Evolutionary conservation across 768 basidiomycete genomes (phyloP).

Genomic region (Lactarius sp.): DNA sequence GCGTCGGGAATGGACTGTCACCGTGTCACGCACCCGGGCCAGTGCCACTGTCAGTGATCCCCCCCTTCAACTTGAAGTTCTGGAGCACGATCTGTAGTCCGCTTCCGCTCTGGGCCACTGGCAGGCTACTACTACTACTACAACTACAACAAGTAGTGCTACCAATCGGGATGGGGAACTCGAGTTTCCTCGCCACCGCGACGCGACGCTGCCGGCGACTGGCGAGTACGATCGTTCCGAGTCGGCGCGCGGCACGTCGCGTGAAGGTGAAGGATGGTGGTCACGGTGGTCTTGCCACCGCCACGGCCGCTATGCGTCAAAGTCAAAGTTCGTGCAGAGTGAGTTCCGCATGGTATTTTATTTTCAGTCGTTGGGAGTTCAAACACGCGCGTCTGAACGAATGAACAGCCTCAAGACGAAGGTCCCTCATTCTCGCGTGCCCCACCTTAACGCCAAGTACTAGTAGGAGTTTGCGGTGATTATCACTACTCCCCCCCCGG

Average conservation of each 20-base stretch:
- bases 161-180: not conserved
- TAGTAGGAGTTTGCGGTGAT: conserved; percentile 25
- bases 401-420: conserved; percentile 18
- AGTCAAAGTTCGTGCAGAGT: conserved; percentile 14
- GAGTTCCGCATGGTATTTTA: conserved; percentile 16
- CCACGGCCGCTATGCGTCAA: not conserved
- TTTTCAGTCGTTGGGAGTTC: no score
- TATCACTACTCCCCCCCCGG: not conserved
- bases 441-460: conserved; percentile 9
- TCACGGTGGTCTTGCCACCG: no score
- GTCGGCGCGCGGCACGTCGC: not conserved
- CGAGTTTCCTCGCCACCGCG: not conserved
- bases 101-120: no score
- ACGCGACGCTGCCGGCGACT: not conserved
- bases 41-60: no score
- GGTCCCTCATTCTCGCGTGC: conserved; percentile 16
- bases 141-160: no score
- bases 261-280: not conserved
- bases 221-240: not conserved
- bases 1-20: not conserved
- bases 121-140: no score
- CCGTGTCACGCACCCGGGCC: no score
- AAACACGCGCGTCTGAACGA: no score
- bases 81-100: not conserved
- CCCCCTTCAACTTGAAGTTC: no score